Percentiles rank a stretch among this genome's conserved stretches.
Conservation (phyloP, 257 asterid species). For the Solanum medicagineum region DNA sequence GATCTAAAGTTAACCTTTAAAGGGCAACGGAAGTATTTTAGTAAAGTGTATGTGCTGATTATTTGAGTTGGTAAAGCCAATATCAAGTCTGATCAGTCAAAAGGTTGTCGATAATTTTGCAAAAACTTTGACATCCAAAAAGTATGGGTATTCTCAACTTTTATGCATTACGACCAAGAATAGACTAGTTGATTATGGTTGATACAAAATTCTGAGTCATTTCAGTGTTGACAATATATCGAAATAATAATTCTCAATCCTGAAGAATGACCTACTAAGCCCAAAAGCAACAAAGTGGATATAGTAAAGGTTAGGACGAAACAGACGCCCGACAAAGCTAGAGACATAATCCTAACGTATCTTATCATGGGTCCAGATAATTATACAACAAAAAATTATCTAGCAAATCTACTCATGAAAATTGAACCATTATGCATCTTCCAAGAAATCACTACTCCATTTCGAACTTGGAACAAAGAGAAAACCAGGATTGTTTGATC, state of each 20-base stretch:
- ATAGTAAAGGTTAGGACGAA: neutral
- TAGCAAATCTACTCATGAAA: neutral
- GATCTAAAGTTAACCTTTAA: neutral
- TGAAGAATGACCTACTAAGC: neutral
- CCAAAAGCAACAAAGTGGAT: neutral
- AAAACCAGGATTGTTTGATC: neutral
- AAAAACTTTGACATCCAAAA: neutral
- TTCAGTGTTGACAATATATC: neutral
- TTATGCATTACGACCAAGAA: neutral
- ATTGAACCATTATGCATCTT: neutral
- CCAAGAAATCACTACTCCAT: neutral
- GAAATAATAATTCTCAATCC: neutral
- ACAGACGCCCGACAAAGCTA: neutral
- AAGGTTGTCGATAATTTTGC: neutral
- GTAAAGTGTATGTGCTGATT: neutral
- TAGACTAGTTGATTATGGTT: neutral
- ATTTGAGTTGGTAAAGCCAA: neutral
- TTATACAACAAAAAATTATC: neutral
- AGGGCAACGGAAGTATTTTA: neutral
- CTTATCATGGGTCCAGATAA: neutral
- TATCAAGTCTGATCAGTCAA: neutral
- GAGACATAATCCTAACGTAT: neutral
- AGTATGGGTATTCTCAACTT: neutral
- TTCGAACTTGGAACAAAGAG: neutral
- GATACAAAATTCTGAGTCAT: neutral